Conservation (phyloP, 345 rosid species). For the Eucalyptus polyanthemos region DNA sequence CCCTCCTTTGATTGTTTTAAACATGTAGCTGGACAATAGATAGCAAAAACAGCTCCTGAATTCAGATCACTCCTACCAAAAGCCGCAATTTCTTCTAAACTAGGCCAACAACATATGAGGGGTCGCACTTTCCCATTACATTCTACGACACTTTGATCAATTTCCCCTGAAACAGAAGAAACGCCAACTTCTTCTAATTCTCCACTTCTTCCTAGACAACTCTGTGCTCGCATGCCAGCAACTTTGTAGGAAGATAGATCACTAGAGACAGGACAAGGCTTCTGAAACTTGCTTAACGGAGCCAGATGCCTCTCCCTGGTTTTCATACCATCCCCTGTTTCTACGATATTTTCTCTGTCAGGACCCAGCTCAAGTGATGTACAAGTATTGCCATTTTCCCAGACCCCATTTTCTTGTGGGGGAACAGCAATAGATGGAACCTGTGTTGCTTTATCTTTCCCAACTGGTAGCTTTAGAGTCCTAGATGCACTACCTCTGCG, state of each 20-base stretch:
- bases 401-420: slow-evolving; percentile 11
- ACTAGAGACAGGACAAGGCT: slow-evolving; percentile 4
- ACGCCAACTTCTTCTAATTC: not conserved
- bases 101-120: slow-evolving; percentile 60
- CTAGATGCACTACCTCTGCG: slow-evolving; percentile 69
- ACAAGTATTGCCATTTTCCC: slow-evolving; percentile 6
- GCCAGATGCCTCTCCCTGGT: slow-evolving; percentile 12
- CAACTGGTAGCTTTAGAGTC: slow-evolving; percentile 60
- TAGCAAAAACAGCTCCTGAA: slow-evolving; percentile 51
- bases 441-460: slow-evolving; percentile 24
- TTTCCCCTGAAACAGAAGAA: not conserved
- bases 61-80: slow-evolving; percentile 32
- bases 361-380: slow-evolving; percentile 23
- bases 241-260: slow-evolving; percentile 15
- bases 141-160: slow-evolving; percentile 3
- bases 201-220: slow-evolving; percentile 1
- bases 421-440: not conserved
- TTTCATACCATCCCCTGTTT: slow-evolving; percentile 24
- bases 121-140: slow-evolving; percentile 11
- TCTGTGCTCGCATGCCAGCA: slow-evolving; percentile 6
- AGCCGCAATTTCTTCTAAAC: slow-evolving; percentile 43
- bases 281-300: slow-evolving; percentile 11
- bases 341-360: slow-evolving; percentile 40
- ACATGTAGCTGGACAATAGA: slow-evolving; percentile 23
- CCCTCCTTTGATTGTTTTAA: slow-evolving; percentile 27